Percentiles rank a stretch among this genome's conserved stretches.
Evolutionary conservation across 2,329 filamentous ascomycete species (phyloP).

Genomic region (Calonectria henricotiae): DNA sequence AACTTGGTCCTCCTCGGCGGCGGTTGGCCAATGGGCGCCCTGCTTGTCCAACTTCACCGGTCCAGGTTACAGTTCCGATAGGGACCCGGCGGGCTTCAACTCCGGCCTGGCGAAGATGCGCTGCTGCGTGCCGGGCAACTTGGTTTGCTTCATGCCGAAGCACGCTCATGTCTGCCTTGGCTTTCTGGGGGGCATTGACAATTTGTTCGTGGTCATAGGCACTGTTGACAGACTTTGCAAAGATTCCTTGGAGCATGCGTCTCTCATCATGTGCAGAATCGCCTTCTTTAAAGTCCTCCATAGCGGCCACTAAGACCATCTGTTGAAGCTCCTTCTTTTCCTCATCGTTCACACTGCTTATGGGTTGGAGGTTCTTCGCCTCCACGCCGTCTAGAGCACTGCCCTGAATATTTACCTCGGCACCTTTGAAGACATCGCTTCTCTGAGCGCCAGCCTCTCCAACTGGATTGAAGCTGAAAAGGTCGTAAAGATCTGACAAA

Average conservation of each 20-base stretch:
- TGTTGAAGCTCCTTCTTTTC: conserved; percentile 64
- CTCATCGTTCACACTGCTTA: conserved; percentile 36
- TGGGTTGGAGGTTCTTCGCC: conserved; percentile 33
- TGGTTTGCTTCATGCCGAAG: conserved; percentile 87
- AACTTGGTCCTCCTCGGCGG: conserved; percentile 69
- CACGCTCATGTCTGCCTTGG: conserved; percentile 83
- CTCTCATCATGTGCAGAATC: conserved; percentile 74
- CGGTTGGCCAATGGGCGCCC: conserved; percentile 77
- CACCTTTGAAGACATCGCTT: conserved; percentile 88
- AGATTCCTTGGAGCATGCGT: conserved; percentile 90
- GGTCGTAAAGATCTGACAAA: conserved; percentile 89
- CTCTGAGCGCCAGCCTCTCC: conserved; percentile 79
- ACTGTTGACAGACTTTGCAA: conserved; percentile 90
- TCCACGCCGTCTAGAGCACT: conserved; percentile 24
- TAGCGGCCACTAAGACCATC: conserved; percentile 74
- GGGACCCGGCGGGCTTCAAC: conserved; percentile 82
- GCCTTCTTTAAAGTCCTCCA: conserved; percentile 76
- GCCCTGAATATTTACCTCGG: conserved; percentile 73
- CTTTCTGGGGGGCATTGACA: conserved; percentile 81
- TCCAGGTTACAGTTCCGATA: conserved; percentile 94
- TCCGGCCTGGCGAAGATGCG: conserved; percentile 81
- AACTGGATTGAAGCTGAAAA: conserved; percentile 80
- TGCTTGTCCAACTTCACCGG: conserved; percentile 84
- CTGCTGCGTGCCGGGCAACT: conserved; percentile 84
- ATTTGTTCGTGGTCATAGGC: conserved; percentile 95